Evolutionary conservation across 148 eudicot species (phyloP), one percentile per base, ranked within the genome.

Genomic region (Rhododendron molle): DNA sequence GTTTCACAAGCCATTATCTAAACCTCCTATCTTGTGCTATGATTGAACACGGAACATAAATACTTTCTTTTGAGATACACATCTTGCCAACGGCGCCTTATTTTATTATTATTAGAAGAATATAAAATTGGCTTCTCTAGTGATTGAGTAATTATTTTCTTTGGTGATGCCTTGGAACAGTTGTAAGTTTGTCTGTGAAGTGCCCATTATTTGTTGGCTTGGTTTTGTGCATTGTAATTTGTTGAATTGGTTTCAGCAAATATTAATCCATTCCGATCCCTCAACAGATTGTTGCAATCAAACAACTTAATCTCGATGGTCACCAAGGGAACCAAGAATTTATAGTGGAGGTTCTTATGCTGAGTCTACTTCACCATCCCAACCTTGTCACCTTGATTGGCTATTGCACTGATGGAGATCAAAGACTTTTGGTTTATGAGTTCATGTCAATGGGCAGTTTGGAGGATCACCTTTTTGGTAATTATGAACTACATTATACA

Each of bases 251-350:
- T 30, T 71, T 71, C 40, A 58, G 7, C 23, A 34, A 36, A 10
- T 81, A 72, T 13, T 76, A 81, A 77, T 81, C 54, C 60, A 72
- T 76, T 82, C 36, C 36, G 58, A 69, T 78, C 44, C 5, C 23
- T 74, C 78, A 72, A n/a, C 91, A 96, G 99, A 67, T 87, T 80
- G 85, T 96, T 90, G 99, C 99, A 76, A 83, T 91, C 26, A 96
- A 96, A 88, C 91, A 92, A 85, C 94, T 96, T 46, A 94, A 92
- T 89, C 91, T 91, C 36, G 91, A 94, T 60, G 93, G 98, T 52
- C 91, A 90, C 85, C 99, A 96, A 84, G 99, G 98, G 36, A 94
- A 94, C 85, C 96, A 94, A 90, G 98, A 95, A 69, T 96, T 96
- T 81, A 94, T 95, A 28, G 92, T 96, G 80, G 99, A 96, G 90